Evolutionary conservation across 768 basidiomycete species (phyloP).

Genomic region (Melanogaster broomeanus): DNA sequence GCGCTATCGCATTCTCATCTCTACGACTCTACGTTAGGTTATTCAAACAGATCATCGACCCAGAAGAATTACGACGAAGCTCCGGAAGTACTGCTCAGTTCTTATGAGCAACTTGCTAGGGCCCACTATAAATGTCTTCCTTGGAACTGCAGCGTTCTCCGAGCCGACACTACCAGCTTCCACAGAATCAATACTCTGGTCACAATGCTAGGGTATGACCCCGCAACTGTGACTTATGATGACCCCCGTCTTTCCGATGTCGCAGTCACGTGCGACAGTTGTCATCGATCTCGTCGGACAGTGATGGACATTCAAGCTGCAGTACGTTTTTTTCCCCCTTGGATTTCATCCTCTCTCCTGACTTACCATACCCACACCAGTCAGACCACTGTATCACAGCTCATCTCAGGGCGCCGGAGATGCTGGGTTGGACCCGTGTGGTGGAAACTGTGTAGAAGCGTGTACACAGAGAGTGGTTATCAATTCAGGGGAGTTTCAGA

Average conservation of each 20-base stretch:
- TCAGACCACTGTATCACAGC: conserved; percentile 3
- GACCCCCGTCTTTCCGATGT: conserved; percentile 3
- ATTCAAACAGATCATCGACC: too few relatives aligned
- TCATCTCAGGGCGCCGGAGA: not conserved
- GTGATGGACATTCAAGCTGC: conserved; percentile 6
- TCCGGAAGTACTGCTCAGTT: not conserved
- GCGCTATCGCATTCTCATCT: conserved; percentile 10
- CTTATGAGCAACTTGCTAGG: not conserved
- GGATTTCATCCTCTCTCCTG: not conserved
- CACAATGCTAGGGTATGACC: conserved; percentile 7
- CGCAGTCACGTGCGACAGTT: conserved; percentile 9
- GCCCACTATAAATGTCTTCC: not conserved
- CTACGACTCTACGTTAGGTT: not conserved
- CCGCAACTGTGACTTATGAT: not conserved
- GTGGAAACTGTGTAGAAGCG: conserved; percentile 3
- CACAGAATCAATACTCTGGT: conserved; percentile 11
- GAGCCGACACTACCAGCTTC: conserved; percentile 4
- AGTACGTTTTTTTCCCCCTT: not conserved
- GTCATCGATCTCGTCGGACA: not conserved
- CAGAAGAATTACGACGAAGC: rapidly evolving
- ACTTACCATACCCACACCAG: not conserved
- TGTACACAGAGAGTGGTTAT: too few relatives aligned
- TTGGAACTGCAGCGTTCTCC: conserved; percentile 1
- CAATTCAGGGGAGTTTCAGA: not conserved
- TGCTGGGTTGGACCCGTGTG: too few relatives aligned